Conservation (phyloP, 371 early-diverging fungal species). For the Mortierella sp. region DNA sequence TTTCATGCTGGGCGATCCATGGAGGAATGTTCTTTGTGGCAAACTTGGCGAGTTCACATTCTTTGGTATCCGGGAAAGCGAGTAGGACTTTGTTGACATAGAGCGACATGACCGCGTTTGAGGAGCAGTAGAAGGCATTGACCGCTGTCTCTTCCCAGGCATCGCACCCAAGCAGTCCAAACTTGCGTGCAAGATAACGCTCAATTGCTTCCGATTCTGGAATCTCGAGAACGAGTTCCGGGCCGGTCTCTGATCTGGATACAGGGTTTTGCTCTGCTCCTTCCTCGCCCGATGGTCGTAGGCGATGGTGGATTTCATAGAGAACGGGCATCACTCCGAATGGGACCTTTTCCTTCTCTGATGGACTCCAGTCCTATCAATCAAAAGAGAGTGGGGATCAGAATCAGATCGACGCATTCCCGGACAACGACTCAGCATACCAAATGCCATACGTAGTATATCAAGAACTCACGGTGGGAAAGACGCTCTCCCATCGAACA, state of each 20-base stretch:
- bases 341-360: conserved; percentile 20
- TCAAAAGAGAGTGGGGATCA: neutral
- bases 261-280: too few species aligned
- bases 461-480: conserved; percentile 30
- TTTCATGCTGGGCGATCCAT: conserved; percentile 44
- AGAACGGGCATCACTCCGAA: conserved; percentile 38
- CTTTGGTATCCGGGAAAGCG: conserved; percentile 41
- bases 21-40: conserved; percentile 16
- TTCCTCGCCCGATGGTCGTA: too few species aligned
- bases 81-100: conserved; percentile 43
- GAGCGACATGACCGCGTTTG: conserved; percentile 32
- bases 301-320: conserved; percentile 21
- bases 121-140: conserved; percentile 40
- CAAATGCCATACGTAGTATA: too few species aligned
- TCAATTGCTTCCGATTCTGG: conserved; percentile 50
- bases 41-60: conserved; percentile 26
- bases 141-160: conserved; percentile 43
- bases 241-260: too few species aligned
- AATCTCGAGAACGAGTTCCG: conserved; percentile 31
- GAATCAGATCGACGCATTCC: too few species aligned
- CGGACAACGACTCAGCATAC: too few species aligned
- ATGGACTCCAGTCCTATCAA: conserved; percentile 30
- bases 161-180: conserved; percentile 19
- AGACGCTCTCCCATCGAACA: conserved; percentile 34
- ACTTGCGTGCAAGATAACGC: conserved; percentile 41